These are phyloP conservation scores for Talaromyces nanjingensis DNA, from an alignment of 495 filamentous ascomycete species.

Conservation along the genomic window DNA sequence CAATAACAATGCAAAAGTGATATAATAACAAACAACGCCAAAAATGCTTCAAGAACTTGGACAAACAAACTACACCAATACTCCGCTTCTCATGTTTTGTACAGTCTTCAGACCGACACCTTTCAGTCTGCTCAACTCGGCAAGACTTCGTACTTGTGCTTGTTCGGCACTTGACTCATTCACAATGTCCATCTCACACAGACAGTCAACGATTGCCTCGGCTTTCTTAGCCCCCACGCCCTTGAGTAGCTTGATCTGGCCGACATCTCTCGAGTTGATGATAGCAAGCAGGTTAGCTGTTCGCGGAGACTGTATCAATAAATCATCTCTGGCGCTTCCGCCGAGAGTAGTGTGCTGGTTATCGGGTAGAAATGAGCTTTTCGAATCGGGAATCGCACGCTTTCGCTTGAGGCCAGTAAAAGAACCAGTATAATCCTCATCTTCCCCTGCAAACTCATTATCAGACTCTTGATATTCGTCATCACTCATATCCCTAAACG, in stretches of 20 bases:
- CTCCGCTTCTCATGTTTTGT: constrained; percentile 46
- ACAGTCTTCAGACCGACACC: constrained; percentile 47
- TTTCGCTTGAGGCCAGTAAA: constrained; percentile 33
- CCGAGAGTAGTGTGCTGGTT: constrained; percentile 8
- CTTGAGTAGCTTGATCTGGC: constrained; percentile 59
- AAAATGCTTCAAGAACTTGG: constrained; percentile 6
- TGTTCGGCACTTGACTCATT: constrained; percentile 9
- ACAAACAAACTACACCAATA: constrained; percentile 23
- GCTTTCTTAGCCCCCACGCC: constrained; percentile 52
- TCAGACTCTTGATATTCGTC: constrained; percentile 20
- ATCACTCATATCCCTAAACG: constrained; percentile 28
- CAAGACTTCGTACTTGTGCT: constrained; percentile 35
- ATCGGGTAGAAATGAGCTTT: constrained; percentile 18
- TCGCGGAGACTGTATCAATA: constrained; percentile 49
- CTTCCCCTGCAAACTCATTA: constrained; percentile 23
- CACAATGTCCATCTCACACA: constrained; percentile 41
- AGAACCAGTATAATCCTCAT: constrained; percentile 25
- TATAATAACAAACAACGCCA: constrained; percentile 6
- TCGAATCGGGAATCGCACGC: constrained; percentile 25
- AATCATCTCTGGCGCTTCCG: constrained; percentile 18
- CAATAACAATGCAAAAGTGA: not conserved
- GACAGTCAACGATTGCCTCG: constrained; percentile 45
- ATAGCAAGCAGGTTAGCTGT: constrained; percentile 68
- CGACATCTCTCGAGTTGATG: constrained; percentile 77
- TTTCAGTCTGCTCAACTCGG: constrained; percentile 40